Conservation (phyloP, 2,329 filamentous ascomycete genomes). For the Aspergillus fructus region DNA sequence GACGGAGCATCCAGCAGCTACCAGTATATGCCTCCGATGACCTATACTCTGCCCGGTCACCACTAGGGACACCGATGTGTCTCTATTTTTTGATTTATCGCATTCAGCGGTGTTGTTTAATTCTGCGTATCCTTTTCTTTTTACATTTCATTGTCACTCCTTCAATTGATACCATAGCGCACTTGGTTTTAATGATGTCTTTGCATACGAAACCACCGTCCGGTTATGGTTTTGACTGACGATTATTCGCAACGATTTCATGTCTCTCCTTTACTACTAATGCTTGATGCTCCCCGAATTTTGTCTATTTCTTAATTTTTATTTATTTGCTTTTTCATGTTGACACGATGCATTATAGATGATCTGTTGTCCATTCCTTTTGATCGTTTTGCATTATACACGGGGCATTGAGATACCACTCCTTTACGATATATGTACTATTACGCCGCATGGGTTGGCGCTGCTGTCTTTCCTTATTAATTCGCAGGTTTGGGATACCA, state of each 20-base stretch:
- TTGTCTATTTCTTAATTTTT: background rate
- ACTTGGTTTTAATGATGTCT: slow-evolving; percentile 23
- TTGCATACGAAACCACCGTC: slow-evolving; percentile 22
- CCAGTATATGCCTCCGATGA: slow-evolving; percentile 33
- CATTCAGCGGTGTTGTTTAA: slow-evolving; percentile 17
- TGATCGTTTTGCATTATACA: slow-evolving; percentile 26
- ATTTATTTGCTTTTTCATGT: slow-evolving; percentile 17
- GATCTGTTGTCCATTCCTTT: slow-evolving; percentile 36
- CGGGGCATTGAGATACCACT: slow-evolving; percentile 35
- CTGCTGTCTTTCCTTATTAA: slow-evolving; percentile 38
- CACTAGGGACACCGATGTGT: slow-evolving; percentile 23
- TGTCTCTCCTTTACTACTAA: slow-evolving; percentile 35
- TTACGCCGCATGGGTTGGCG: slow-evolving; percentile 37
- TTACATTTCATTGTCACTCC: slow-evolving; percentile 27
- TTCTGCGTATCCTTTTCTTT: slow-evolving; percentile 11
- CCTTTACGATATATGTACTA: slow-evolving; percentile 36
- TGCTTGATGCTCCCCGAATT: slow-evolving; percentile 31
- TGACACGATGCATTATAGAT: slow-evolving; percentile 31
- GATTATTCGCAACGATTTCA: slow-evolving; percentile 31
- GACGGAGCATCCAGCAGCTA: slow-evolving; percentile 31
- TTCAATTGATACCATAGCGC: slow-evolving; percentile 25
- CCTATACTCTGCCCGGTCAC: slow-evolving; percentile 33
- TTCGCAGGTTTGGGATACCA: slow-evolving; percentile 31
- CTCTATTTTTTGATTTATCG: slow-evolving; percentile 6
- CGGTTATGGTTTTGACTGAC: slow-evolving; percentile 19